Conservation (phyloP, 139 green algal genomes). For the Picochlorum sp. region DNA sequence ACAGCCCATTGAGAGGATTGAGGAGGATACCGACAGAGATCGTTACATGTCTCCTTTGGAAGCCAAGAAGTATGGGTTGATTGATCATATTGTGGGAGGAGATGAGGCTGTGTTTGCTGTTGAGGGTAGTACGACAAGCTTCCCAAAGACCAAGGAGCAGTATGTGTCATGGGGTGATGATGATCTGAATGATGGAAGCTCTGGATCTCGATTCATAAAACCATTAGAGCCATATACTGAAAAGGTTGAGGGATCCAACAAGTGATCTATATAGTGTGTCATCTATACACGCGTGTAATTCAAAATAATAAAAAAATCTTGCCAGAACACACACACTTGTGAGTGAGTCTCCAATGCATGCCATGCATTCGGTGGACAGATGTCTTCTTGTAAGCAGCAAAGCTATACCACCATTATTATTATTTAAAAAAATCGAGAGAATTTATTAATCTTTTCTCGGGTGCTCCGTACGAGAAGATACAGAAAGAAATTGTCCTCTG, state of each 20-base stretch:
- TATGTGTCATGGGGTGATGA: constrained; percentile 52
- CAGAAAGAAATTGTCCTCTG: no score
- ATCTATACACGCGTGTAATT: no score
- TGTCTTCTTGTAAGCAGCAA: no score
- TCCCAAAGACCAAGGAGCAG: constrained; percentile 60
- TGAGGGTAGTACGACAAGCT: constrained; percentile 41
- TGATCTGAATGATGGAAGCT: constrained; percentile 25
- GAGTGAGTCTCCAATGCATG: no score
- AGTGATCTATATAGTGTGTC: background rate
- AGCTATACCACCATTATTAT: no score
- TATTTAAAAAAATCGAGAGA: no score
- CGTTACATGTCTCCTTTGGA: constrained; percentile 96
- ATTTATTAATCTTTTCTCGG: background rate
- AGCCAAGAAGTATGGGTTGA: constrained; percentile 91
- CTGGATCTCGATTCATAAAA: constrained; percentile 31
- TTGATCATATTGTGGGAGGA: constrained; percentile 94
- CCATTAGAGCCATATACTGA: constrained; percentile 46
- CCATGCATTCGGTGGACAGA: no score
- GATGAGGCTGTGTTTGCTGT: constrained; percentile 74
- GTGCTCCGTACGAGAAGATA: background rate
- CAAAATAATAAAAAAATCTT: no score
- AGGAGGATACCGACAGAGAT: constrained; percentile 96
- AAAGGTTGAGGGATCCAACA: constrained; percentile 10
- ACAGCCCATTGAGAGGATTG: constrained; percentile 76
- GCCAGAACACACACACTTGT: no score